phyloP scores from a whole-genome alignment of 2,329 filamentous ascomycete genomes.

The Tolypocladium inflatum region DNA sequence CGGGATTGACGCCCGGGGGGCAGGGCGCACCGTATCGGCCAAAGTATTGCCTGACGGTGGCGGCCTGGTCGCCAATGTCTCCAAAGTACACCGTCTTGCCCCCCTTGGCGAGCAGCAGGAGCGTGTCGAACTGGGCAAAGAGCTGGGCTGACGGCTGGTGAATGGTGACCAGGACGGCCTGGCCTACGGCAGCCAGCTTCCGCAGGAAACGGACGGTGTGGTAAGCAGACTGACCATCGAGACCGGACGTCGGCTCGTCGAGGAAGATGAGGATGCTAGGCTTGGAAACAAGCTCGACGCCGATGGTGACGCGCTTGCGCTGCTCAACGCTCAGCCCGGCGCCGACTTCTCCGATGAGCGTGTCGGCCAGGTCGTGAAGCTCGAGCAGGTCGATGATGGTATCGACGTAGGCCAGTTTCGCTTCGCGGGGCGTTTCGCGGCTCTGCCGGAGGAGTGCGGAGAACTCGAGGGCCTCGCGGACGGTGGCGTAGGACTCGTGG shows the following conservation, averaged over 20 bases:
- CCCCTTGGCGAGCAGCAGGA: constrained; percentile 54
- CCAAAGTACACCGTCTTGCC: constrained; percentile 61
- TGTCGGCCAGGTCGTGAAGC: constrained; percentile 36
- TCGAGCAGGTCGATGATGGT: constrained; percentile 61
- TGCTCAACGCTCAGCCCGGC: constrained; percentile 42
- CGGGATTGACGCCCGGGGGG: constrained; percentile 54
- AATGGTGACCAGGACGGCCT: constrained; percentile 60
- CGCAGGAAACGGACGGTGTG: constrained; percentile 56
- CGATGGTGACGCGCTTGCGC: constrained; percentile 48
- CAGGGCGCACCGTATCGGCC: constrained; percentile 55
- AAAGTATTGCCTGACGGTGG: constrained; percentile 53
- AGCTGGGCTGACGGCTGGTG: constrained; percentile 60
- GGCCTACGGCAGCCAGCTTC: constrained; percentile 55
- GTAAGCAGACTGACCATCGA: constrained; percentile 61
- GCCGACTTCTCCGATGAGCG: constrained; percentile 40
- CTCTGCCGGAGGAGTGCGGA: constrained; percentile 66
- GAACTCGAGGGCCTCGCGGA: constrained; percentile 67
- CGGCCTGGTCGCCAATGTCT: constrained; percentile 48
- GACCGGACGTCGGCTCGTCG: constrained; percentile 53
- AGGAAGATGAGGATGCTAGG: constrained; percentile 51
- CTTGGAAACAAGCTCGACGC: constrained; percentile 52
- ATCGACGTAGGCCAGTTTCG: constrained; percentile 69
- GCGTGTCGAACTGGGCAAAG: constrained; percentile 57
- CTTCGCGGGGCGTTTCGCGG: constrained; percentile 48
- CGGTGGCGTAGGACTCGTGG: constrained; percentile 63